Conservation (phyloP, 352 stramenopile species). For the Pythium graminicola region DNA sequence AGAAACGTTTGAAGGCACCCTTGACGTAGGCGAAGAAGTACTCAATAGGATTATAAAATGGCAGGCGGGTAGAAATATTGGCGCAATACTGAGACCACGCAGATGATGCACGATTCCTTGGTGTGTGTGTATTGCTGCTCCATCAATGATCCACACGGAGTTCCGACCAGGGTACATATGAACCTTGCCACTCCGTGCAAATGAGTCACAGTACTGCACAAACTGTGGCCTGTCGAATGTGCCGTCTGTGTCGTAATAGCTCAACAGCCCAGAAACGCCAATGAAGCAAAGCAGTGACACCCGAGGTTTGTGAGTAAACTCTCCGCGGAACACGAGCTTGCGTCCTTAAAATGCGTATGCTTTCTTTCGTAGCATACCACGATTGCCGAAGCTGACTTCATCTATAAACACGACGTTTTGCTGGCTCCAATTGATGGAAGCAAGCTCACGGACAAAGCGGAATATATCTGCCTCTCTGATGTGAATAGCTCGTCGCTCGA, state of each 20-base stretch:
- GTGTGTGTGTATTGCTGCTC: conserved; percentile 22
- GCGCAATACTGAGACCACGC: conserved; percentile 19
- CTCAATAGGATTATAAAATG: conserved; percentile 30
- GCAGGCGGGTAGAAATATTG: conserved; percentile 27
- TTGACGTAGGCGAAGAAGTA: conserved; percentile 23
- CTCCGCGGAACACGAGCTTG: conserved; percentile 18
- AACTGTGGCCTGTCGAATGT: conserved; percentile 25
- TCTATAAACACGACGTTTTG: conserved; percentile 24
- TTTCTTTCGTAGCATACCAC: conserved; percentile 24
- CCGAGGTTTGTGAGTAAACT: conserved; percentile 23
- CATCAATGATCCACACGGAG: conserved; percentile 32
- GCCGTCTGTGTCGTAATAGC: conserved; percentile 22
- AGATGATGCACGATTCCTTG: conserved; percentile 31
- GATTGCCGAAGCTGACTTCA: conserved; percentile 27
- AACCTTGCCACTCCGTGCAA: conserved; percentile 1
- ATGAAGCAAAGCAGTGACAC: conserved; percentile 13
- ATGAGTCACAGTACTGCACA: too few relatives aligned
- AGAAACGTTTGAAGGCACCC: neutral
- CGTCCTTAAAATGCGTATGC: conserved; percentile 21
- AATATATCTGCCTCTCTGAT: conserved; percentile 24
- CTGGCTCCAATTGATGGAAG: conserved; percentile 17
- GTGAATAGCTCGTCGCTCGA: conserved; percentile 24
- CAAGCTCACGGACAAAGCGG: conserved; percentile 25
- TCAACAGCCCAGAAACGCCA: conserved; percentile 14
- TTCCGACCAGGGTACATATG: conserved; percentile 19